Percentiles rank a stretch among this genome's conserved stretches.
These are phyloP conservation scores for Rhodocollybia butyracea DNA, from an alignment of 768 basidiomycete species.

Conservation along the genomic window DNA sequence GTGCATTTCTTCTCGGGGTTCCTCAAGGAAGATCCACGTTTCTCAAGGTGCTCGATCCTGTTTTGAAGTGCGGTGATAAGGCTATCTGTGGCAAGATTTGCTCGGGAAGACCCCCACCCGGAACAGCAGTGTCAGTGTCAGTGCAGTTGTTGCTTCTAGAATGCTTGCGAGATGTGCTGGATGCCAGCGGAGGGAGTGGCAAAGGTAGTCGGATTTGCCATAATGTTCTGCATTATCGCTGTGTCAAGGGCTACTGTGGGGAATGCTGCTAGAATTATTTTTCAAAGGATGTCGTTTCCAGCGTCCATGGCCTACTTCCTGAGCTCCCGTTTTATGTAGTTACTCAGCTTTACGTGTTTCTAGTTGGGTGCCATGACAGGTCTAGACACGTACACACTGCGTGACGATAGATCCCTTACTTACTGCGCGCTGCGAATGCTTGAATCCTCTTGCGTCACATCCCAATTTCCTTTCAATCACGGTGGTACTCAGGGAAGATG, in stretches of 20 bases:
- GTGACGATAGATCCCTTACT: too few species aligned
- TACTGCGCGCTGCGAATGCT: too few species aligned
- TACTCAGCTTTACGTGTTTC: too few species aligned
- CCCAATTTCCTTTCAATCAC: too few species aligned
- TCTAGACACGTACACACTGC: too few species aligned
- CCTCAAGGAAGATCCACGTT: not conserved
- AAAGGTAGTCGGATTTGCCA: not conserved
- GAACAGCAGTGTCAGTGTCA: not conserved
- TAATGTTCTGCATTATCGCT: not conserved
- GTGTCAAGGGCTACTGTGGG: not conserved
- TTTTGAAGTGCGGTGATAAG: not conserved
- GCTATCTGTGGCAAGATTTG: too few species aligned
- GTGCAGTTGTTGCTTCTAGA: not conserved
- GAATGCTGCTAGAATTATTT: not conserved
- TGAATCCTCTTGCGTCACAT: too few species aligned
- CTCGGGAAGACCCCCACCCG: not conserved
- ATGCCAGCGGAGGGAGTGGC: not conserved
- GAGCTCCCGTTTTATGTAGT: too few species aligned
- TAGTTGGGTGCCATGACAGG: too few species aligned
- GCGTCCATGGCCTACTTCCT: too few species aligned
- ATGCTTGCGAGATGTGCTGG: not conserved
- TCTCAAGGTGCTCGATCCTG: not conserved
- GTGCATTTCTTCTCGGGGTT: conserved; percentile 5
- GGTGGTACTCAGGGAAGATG: too few species aligned
- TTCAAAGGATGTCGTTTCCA: not conserved